Base-by-base conservation (phyloP, 306 rosid species). In the Glycine soja region DNA sequence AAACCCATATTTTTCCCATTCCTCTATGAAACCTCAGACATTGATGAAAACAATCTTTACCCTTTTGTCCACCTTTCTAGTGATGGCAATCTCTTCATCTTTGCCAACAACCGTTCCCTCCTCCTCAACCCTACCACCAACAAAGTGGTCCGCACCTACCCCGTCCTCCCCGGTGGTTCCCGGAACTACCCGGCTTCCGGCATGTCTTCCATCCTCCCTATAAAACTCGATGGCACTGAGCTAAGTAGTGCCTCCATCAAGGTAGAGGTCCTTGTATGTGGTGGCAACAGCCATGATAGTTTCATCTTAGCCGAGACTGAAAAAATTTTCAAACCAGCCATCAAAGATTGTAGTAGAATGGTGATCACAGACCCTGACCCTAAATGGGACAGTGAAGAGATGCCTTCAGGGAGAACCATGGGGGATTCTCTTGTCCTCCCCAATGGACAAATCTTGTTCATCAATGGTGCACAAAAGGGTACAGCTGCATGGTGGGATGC, bases 101-200 rank as follows among this genome's bases (percentile, higher is more conserved):
- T 96, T 67, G 85, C 98, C 68, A 96, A 96, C 84, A 87, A 86
- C 42, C 92, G 97, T n/a, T 92, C 98, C 3, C 24, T 96, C 52
- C 92, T 96, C 43, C 86, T 92, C 3, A 38, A 85, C 81, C 89
- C 94, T 6, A 40, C 6, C 2, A 77, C 81, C 50, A 81, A 88
- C 88, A 51, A 81, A 6, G 10, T 89, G 19, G 4, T 96, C 5
- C 80, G 88, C 0, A 92, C 90, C 38, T 90, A 42, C 64, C 97
- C 94, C 0, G 58, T 70, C 58, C 80, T 96, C 15, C 51, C 52
- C 0, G 98, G 98, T 0, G 98, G 98, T 4, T 82, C 97, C 2
- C 78, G 99, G 0, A 93, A 92, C 93, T 96, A 96, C 88, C 98
- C 99, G 0, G 91, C 98, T 1, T 93, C 98, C 0, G 99, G 87